phyloP scores from a whole-genome alignment of 257 asterid genomes.

The Petrea volubilis region DNA sequence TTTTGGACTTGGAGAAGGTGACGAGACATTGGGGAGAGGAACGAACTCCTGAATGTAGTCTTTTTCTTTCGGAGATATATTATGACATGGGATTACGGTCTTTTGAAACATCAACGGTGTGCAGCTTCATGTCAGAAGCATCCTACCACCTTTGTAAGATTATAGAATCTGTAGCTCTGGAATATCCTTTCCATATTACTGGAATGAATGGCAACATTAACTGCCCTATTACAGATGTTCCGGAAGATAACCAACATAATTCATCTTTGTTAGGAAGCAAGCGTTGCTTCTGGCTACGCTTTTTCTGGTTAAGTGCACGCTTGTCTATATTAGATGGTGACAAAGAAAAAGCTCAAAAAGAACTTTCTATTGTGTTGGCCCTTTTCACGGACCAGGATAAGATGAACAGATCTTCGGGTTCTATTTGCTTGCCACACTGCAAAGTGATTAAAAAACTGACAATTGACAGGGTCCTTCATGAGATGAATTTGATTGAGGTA shows the following conservation, averaged over 20 bases:
- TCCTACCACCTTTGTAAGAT: slow-evolving; percentile 88
- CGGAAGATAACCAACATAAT: slow-evolving; percentile 36
- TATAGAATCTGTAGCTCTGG: slow-evolving; percentile 76
- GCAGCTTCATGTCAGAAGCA: slow-evolving; percentile 70
- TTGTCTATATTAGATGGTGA: slow-evolving; percentile 75
- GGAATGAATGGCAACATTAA: slow-evolving; percentile 37
- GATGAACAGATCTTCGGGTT: slow-evolving; percentile 40
- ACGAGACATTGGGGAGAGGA: slow-evolving; percentile 81
- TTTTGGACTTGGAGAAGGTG: slow-evolving; percentile 87
- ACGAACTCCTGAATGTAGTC: slow-evolving; percentile 81
- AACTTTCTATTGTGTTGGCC: slow-evolving; percentile 61
- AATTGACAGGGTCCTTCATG: slow-evolving; percentile 66
- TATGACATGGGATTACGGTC: slow-evolving; percentile 76
- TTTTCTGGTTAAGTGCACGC: slow-evolving; percentile 89
- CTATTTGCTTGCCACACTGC: slow-evolving; percentile 78
- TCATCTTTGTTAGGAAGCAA: slow-evolving; percentile 45
- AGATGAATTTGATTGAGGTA: slow-evolving; percentile 75
- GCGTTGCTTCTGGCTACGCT: slow-evolving; percentile 83
- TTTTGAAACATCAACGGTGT: slow-evolving; percentile 41
- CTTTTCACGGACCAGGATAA: slow-evolving; percentile 57
- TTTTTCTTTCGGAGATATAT: slow-evolving; percentile 89
- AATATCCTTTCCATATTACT: slow-evolving; percentile 48
- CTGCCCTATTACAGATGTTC: slow-evolving; percentile 30
- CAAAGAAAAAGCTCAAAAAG: slow-evolving; percentile 72
- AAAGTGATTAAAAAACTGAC: slow-evolving; percentile 62